Evolutionary conservation across 176 grass and related monocot genomes (phyloP), one percentile per base, ranked within the genome.

Genomic region (Bromus sterilis): DNA sequence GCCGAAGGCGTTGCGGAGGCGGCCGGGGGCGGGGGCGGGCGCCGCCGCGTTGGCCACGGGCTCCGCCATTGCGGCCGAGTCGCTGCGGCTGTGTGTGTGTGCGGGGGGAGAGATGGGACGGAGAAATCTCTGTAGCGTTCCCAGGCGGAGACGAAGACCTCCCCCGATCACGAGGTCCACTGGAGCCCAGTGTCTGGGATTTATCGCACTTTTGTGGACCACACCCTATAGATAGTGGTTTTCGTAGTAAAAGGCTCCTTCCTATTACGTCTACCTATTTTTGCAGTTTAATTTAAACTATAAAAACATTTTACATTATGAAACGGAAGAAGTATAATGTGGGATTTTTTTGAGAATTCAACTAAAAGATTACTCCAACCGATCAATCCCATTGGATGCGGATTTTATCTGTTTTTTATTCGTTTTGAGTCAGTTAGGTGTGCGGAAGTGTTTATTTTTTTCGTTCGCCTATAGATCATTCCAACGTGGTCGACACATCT

Each of bases 1-100:
- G 2, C 97, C 97, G 73, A 96, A 94, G 23, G 91, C 97, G 91
- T 96, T 93, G 78, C 97, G 84, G 23, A 99, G 91, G 53, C 85
- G 75, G 23, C 88, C 78, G 48, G 67, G 89, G 9, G 74, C 75
- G 30, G 67, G 85, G 32, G 69, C 53, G 55, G 57, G 40, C 53
- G 59, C 67, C 33, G 66, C 67, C 77, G 59, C 68, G 56, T 86
- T 57, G 71, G 26, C 81, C 58, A 80, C 84, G 39, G 93, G 48
- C 83, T 86, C 84, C 87, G 79, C 91, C 97, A 99, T 99, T 88
- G 91, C 75, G 57, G 74, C 79, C 56, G 75, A 26, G 86, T 76
- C 68, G 43, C n/a, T n/a, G n/a, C 35, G 77, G 65, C 24, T 69
- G 46, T 60, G 65, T 41, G 46, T 35, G 71, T 37, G 78, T 56